A percentile compares a stretch with the other conserved stretches of the same genome.
Conservation (phyloP, 2,329 filamentous ascomycete genomes). For the Laburnicola sp. region DNA sequence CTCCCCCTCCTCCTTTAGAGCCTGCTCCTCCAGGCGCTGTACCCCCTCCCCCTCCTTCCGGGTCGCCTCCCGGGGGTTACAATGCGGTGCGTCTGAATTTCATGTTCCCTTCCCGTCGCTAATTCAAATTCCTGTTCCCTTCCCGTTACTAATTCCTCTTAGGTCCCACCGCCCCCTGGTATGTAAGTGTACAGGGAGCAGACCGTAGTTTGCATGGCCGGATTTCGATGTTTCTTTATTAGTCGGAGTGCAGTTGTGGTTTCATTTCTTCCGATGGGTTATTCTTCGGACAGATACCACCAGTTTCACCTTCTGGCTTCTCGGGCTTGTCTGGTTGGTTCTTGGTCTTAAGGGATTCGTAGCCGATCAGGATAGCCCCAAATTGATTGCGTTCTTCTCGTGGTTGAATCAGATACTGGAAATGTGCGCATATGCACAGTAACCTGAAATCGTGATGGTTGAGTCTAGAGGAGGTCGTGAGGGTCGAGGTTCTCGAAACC, state of each 20-base stretch:
- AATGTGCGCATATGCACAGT: no score
- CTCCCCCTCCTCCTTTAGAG: conserved; percentile 37
- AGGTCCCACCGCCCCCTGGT: conserved; percentile 41
- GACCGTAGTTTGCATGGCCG: background rate
- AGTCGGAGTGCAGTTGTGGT: no score
- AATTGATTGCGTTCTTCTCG: background rate
- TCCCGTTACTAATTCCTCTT: background rate
- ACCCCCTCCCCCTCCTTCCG: conserved; percentile 40
- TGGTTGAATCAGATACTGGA: no score
- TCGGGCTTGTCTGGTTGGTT: background rate
- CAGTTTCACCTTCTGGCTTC: conserved; percentile 10
- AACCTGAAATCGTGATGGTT: background rate
- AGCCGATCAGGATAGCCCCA: background rate
- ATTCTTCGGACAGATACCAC: conserved; percentile 18
- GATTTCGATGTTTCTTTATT: no score
- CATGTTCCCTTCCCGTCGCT: background rate
- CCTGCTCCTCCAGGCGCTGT: conserved; percentile 32
- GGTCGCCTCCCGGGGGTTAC: conserved; percentile 39
- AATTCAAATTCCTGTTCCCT: no score
- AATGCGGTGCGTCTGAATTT: conserved; percentile 32
- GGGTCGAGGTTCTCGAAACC: no score
- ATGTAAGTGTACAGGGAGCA: conserved; percentile 26
- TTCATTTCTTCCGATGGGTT: background rate
- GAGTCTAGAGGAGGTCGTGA: no score
- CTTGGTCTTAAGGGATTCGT: background rate